Conservation (phyloP, 257 asterid species). For the Craterostigma plantagineum region DNA sequence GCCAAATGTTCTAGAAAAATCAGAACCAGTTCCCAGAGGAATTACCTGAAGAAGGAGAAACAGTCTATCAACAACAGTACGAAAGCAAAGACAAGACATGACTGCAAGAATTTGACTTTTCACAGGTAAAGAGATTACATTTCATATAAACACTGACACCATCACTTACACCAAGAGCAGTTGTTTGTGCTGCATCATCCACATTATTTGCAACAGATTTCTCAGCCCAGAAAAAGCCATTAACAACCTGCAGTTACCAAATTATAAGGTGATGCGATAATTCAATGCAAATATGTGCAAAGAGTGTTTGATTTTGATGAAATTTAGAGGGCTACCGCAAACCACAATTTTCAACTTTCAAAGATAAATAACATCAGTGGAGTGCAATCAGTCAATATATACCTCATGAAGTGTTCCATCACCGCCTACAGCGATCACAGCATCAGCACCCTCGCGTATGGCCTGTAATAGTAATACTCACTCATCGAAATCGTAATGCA, state of each 20-base stretch:
- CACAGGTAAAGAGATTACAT: neutral
- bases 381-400: no score
- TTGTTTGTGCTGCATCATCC: constrained; percentile 16
- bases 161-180: constrained; percentile 61
- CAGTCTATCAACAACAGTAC: no score
- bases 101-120: no score
- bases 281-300: neutral
- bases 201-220: constrained; percentile 29
- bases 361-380: no score
- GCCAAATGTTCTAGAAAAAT: constrained; percentile 57
- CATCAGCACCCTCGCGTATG: constrained; percentile 65
- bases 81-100: no score
- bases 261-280: no score
- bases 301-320: no score
- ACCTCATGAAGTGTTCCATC: constrained; percentile 40
- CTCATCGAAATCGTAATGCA: neutral
- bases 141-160: neutral
- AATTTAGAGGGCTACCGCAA: no score
- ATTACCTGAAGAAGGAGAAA: constrained; percentile 45
- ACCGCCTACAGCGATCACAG: constrained; percentile 67
- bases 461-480: constrained; percentile 25
- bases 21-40: constrained; percentile 78
- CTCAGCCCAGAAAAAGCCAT: constrained; percentile 58
- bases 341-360: no score
- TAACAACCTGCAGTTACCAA: constrained; percentile 34